Evolutionary conservation across 2,329 filamentous ascomycete species (phyloP), one percentile per base, ranked within the genome.

Genomic region (Rutstroemia sp.): DNA sequence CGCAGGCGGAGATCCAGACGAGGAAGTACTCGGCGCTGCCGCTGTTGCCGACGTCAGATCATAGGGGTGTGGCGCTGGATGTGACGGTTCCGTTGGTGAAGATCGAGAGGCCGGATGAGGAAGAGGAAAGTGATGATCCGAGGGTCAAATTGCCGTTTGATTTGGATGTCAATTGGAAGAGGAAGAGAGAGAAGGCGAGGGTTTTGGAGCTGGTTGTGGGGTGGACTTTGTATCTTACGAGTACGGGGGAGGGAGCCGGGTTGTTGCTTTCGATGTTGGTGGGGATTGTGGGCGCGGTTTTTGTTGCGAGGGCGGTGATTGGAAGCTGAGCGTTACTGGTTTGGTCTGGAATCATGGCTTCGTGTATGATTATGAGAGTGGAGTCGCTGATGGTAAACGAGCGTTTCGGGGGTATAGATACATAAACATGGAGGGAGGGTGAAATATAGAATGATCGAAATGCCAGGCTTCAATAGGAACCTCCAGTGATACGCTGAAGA

Each of bases 21-120:
- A 72, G 79, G 27, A 74, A 71, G 23, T 97, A 97, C 70, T 78
- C 83, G 16, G 82, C 88, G 16, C 76, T 97, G 27, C 89, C 92
- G 1, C 74, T 95, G 2, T 81, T 95, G 59, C 77, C 81, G n/a
- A 88, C 86, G 8, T 94, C 89, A 54, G 94, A 99, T 69, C 94
- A 99, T 72, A 83, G 89, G 30, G 81, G 91, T 6, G 94, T 97
- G 2, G 88, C 83, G 48, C 75, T 96, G 23, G 81, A 87, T 4
- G 76, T 85, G 7, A 74, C 76, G 0, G 78, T 96, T 16, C 86
- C 89, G 1, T 73, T 89, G 5, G 14, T 41, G 10, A 41, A 41
- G 12, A 41, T 41, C 2, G 39, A 41, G 39, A 30, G 27, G 27
- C 27, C 27, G 51, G 68, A 37, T 54, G 68, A 49, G 54, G 68